Evolutionary conservation across 2,329 filamentous ascomycete species (phyloP).

Genomic region (Scolecobasidium constrictum): DNA sequence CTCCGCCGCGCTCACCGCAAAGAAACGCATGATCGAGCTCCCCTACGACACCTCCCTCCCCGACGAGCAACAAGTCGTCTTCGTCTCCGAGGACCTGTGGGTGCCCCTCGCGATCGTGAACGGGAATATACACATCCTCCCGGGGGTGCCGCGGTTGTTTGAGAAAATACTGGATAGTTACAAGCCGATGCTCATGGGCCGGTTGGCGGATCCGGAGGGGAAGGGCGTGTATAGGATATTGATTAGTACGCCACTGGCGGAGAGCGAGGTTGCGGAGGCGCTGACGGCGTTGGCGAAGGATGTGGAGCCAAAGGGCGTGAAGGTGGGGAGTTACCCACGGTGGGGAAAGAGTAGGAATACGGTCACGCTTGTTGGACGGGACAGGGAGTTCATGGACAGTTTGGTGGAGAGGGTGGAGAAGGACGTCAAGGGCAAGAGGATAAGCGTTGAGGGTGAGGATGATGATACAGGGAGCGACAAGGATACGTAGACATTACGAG

Average conservation of each 20-base stretch:
- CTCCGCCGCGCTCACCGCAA: slow-evolving; percentile 66
- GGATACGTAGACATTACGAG: slow-evolving; percentile 18
- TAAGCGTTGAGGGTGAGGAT: slow-evolving; percentile 56
- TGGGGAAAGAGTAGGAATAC: slow-evolving; percentile 85
- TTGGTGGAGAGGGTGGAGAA: slow-evolving; percentile 67
- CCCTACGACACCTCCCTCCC: slow-evolving; percentile 61
- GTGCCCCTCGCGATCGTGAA: slow-evolving; percentile 84
- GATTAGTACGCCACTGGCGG: slow-evolving; percentile 77
- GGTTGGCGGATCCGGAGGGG: slow-evolving; percentile 67
- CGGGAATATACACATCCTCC: slow-evolving; percentile 85
- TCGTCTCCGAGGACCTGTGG: slow-evolving; percentile 74
- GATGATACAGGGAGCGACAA: slow-evolving; percentile 29
- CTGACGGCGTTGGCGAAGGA: slow-evolving; percentile 67
- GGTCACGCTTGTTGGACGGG: slow-evolving; percentile 73
- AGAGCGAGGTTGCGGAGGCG: slow-evolving; percentile 76
- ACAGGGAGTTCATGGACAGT: slow-evolving; percentile 66
- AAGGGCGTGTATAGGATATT: slow-evolving; percentile 70
- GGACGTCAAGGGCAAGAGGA: slow-evolving; percentile 61
- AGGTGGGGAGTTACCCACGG: slow-evolving; percentile 89
- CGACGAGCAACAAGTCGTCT: slow-evolving; percentile 62
- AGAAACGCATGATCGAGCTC: slow-evolving; percentile 81
- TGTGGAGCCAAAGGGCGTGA: slow-evolving; percentile 67
- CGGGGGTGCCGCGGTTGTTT: slow-evolving; percentile 80
- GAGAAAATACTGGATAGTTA: slow-evolving; percentile 67
- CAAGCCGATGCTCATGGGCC: slow-evolving; percentile 58